phyloP scores from a whole-genome alignment of 495 filamentous ascomycete species.

The Beverwykella pulmonaria region DNA sequence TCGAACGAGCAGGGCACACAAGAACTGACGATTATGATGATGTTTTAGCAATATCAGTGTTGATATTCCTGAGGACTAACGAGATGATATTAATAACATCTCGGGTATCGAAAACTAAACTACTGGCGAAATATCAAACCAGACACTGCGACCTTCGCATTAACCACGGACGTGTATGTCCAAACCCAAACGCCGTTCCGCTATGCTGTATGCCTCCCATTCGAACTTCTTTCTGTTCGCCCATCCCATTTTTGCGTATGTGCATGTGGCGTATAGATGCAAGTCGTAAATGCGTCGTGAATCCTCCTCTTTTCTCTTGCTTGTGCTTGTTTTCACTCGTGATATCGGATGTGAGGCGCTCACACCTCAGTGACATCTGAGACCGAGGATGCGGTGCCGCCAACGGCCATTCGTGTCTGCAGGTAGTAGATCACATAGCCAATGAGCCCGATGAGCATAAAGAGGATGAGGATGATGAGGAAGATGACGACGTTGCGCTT shows the following conservation, averaged over 20 bases:
- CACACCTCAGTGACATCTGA: constrained; percentile 31
- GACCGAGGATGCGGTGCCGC: constrained; percentile 31
- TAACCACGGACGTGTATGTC: not conserved
- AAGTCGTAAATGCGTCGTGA: not conserved
- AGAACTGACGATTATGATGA: too few relatives aligned
- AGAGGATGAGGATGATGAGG: constrained; percentile 51
- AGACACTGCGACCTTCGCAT: not conserved
- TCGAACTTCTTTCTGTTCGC: not conserved
- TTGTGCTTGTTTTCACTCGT: not conserved
- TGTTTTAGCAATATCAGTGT: not conserved
- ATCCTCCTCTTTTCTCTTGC: not conserved
- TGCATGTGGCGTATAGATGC: not conserved
- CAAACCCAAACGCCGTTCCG: constrained; percentile 13
- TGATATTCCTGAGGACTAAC: not conserved
- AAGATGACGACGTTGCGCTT: constrained; percentile 52
- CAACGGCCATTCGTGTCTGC: constrained; percentile 42
- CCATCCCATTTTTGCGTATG: not conserved
- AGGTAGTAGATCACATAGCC: constrained; percentile 47
- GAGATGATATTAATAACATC: not conserved
- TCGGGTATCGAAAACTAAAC: not conserved
- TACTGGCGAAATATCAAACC: not conserved
- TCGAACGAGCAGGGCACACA: too few relatives aligned
- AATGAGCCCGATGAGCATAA: constrained; percentile 48
- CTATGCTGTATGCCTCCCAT: not conserved
- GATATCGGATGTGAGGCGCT: not conserved